A percentile compares a stretch with the other conserved stretches of the same genome.
These are phyloP conservation scores for Sarocladium oryzae DNA, from an alignment of 2,329 filamentous ascomycete species.

Conservation along the genomic window DNA sequence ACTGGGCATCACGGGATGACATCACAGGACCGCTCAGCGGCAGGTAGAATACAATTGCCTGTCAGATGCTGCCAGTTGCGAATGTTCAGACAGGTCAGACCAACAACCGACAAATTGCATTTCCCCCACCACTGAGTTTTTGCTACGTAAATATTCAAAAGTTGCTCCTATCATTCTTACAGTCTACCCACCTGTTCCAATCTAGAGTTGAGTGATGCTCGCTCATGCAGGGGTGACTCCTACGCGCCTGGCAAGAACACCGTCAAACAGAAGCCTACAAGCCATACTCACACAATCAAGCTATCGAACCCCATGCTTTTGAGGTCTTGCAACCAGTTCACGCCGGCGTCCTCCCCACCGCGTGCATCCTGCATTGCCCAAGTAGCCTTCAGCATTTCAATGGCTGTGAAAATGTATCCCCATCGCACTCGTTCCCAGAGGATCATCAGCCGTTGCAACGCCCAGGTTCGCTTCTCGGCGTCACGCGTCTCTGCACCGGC, in stretches of 20 bases:
- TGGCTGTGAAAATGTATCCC: conserved; percentile 44
- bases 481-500: conserved; percentile 49
- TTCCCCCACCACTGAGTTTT: no score
- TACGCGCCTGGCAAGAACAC: background rate
- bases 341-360: conserved; percentile 12
- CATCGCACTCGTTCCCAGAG: conserved; percentile 41
- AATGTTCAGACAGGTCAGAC: background rate
- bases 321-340: conserved; percentile 37
- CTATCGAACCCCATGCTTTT: conserved; percentile 38
- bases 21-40: background rate
- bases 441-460: conserved; percentile 38
- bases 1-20: background rate
- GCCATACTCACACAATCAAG: conserved; percentile 33
- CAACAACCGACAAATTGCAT: no score
- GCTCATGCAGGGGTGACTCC: background rate
- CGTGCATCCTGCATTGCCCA: conserved; percentile 37
- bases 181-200: background rate
- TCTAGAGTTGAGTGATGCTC: background rate
- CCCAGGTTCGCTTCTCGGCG: conserved; percentile 40
- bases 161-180: conserved; percentile 1
- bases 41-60: background rate
- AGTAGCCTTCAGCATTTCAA: conserved; percentile 41
- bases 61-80: background rate
- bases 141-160: no score
- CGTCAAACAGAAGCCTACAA: background rate